Evolutionary conservation across 1,139 yeast genomes (phyloP), one percentile per base, ranked within the genome.

Genomic region (Saccharomyces hybrid): DNA sequence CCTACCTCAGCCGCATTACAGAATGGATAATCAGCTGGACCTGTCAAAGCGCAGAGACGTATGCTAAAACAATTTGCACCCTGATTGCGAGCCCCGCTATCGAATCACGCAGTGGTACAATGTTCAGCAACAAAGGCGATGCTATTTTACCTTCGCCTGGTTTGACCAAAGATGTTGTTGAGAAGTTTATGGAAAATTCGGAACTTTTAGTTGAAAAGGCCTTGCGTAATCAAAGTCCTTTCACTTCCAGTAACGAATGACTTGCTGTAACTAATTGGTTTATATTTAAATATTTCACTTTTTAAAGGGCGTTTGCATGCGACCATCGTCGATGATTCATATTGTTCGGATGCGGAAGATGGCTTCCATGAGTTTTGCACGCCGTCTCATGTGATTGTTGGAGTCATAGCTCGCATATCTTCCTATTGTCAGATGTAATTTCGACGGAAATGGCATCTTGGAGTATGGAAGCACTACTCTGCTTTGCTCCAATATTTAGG

Each of bases 21-120:
- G 76, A 73, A 57, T 52, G 59, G 6, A 1, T 69, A 0, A 47
- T 72, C n/a, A 67, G 72, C 1, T 64, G 65, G 64, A 61, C 68
- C 29, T 60, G 60, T 23, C 65, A 67, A 38, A 64, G 68, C 9
- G 66, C 73, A 1, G 73, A 70, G 28, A 64, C 65, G 29, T 73
- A 66, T 55, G 74, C 74, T 0, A 47, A 55, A n/a, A 57, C 46
- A 0, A 57, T 73, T 5, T 61, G 63, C 2, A 73, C 75, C 1
- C 59, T 68, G 31, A 53, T 73, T 47, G 53, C 70, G 9, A 61
- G 73, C 1, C 60, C 63, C 4, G 68, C 67, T 16, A 55, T 73
- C 41, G 70, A 69, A 25, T 49, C 52, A 3, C 55, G 58, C 25
- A 64, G 63, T 44, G 76, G 75, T 14, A 56, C 64, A 3, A 59